Conservation (phyloP, 352 stramenopile species). For the Phytophthora fragariaefolia region DNA sequence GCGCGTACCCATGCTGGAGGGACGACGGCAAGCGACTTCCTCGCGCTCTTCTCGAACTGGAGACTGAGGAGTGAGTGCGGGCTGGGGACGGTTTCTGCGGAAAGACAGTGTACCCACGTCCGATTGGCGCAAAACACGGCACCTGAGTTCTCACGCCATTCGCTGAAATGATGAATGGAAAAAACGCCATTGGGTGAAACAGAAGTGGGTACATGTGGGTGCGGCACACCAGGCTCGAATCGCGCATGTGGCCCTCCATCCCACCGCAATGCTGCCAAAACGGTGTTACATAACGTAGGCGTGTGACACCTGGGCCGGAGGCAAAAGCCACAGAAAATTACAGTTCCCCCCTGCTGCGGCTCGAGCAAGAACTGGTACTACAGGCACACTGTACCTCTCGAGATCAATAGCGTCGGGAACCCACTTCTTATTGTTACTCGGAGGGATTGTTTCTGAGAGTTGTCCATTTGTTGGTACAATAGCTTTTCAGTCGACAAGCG, state of each 20-base stretch:
- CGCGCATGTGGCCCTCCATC: background rate
- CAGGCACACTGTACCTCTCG: too few species aligned
- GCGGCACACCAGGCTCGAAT: background rate
- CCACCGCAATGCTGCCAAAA: slow-evolving; percentile 5
- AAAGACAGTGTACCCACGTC: slow-evolving; percentile 37
- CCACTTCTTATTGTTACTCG: too few species aligned
- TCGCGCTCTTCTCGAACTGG: slow-evolving; percentile 11
- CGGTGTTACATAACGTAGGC: too few species aligned
- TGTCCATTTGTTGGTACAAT: too few species aligned
- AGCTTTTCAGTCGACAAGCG: too few species aligned
- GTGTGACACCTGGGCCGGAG: background rate
- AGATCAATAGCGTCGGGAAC: too few species aligned
- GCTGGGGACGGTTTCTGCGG: slow-evolving; percentile 16
- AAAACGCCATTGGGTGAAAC: slow-evolving; percentile 7
- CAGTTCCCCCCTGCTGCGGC: too few species aligned
- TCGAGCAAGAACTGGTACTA: too few species aligned
- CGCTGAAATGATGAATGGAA: slow-evolving; percentile 1
- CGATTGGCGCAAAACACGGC: slow-evolving; percentile 28
- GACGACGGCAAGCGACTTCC: background rate
- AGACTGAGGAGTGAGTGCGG: slow-evolving; percentile 30
- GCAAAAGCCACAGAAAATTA: background rate
- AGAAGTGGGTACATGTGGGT: slow-evolving; percentile 15
- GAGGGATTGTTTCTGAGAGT: too few species aligned
- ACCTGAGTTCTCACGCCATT: slow-evolving; percentile 31
- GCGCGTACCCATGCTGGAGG: slow-evolving; percentile 28